These are phyloP conservation scores for Heritiera littoralis DNA, from an alignment of 345 rosid genomes.

Conservation along the genomic window DNA sequence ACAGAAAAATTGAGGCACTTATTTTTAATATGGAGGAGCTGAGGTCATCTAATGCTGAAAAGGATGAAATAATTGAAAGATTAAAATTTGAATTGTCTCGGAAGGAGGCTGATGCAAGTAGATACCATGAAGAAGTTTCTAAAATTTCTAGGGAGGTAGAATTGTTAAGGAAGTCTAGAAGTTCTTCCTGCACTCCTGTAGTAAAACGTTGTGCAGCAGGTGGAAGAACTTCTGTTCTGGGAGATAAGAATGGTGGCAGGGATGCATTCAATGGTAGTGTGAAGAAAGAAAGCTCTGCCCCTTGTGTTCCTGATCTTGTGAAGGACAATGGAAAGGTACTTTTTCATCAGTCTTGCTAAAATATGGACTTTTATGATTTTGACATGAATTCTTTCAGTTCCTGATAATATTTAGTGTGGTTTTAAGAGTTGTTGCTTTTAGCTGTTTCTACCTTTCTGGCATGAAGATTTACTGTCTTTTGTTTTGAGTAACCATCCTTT, in stretches of 20 bases:
- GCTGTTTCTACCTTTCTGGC: neutral
- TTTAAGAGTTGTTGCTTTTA: neutral
- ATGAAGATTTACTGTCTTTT: neutral
- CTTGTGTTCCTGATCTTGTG: slow-evolving; percentile 21
- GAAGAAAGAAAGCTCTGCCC: slow-evolving; percentile 46
- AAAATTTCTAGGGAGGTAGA: slow-evolving; percentile 56
- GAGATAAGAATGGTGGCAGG: slow-evolving; percentile 26
- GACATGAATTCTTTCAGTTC: neutral
- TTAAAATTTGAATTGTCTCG: slow-evolving; percentile 48
- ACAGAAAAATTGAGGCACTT: slow-evolving; percentile 55
- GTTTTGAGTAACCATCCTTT: neutral
- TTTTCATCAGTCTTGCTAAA: neutral
- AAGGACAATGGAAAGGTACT: slow-evolving; percentile 55
- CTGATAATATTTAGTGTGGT: neutral
- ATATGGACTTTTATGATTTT: neutral
- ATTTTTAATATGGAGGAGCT: slow-evolving; percentile 56
- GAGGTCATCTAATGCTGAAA: slow-evolving; percentile 53
- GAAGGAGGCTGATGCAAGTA: slow-evolving; percentile 52
- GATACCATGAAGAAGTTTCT: slow-evolving; percentile 42
- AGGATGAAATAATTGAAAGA: slow-evolving; percentile 56
- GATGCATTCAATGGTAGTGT: slow-evolving; percentile 18
- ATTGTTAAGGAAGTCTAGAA: slow-evolving; percentile 45
- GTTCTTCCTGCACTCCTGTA: slow-evolving; percentile 41
- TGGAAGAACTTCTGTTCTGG: slow-evolving; percentile 29
- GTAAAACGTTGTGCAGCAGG: slow-evolving; percentile 41